Conservation (phyloP, 148 eudicot species). For the Cornus controversa region DNA sequence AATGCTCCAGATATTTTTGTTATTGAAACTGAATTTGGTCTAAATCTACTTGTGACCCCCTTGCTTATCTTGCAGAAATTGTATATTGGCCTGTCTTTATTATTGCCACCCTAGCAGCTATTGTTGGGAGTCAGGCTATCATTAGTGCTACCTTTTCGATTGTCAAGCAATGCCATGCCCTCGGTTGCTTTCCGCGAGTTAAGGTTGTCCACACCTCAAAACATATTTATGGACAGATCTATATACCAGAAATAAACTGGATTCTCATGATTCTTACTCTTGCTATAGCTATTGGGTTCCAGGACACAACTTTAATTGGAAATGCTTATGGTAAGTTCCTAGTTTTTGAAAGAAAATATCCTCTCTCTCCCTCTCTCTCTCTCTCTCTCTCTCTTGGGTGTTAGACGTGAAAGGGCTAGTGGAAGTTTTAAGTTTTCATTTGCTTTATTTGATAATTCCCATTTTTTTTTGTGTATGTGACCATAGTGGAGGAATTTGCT, state of each 20-base stretch:
- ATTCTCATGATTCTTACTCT: slow-evolving; percentile 95
- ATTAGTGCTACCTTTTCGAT: slow-evolving; percentile 95
- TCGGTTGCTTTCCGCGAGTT: slow-evolving; percentile 94
- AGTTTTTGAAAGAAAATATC: background rate
- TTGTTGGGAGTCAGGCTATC: slow-evolving; percentile 91
- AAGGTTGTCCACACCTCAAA: slow-evolving; percentile 95
- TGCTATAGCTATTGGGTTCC: slow-evolving; percentile 77
- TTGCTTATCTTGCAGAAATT: slow-evolving; percentile 41
- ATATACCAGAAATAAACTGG: slow-evolving; percentile 96
- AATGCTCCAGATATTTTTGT: background rate
- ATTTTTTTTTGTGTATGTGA: background rate
- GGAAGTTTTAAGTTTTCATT: background rate
- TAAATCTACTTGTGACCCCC: slow-evolving; percentile 14
- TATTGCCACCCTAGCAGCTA: slow-evolving; percentile 86
- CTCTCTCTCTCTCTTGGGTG: slow-evolving; percentile 1
- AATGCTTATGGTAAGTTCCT: slow-evolving; percentile 85
- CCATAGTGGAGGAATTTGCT: background rate
- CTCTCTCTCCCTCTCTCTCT: slow-evolving; percentile 14
- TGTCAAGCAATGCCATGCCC: slow-evolving; percentile 90
- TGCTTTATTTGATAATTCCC: background rate
- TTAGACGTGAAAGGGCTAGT: background rate
- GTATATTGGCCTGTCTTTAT: slow-evolving; percentile 90
- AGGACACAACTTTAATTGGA: slow-evolving; percentile 80
- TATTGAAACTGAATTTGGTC: slow-evolving; percentile 2
- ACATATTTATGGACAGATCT: slow-evolving; percentile 85